These are phyloP conservation scores for Fusarium humuli DNA, from an alignment of 2,329 filamentous ascomycete species.

Conservation along the genomic window DNA sequence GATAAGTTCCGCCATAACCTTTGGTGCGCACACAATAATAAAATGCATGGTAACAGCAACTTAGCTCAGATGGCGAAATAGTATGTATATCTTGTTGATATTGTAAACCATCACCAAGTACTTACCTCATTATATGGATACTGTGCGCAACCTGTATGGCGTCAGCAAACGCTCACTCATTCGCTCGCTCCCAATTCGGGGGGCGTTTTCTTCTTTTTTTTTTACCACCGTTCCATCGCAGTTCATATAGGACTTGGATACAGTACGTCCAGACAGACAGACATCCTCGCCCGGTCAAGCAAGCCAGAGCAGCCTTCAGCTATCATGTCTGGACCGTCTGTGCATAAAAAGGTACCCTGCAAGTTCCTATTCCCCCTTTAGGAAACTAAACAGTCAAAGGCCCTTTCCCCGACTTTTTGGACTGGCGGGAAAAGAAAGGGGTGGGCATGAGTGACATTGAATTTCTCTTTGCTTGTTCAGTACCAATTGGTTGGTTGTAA, in stretches of 20 bases:
- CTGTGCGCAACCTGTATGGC: conserved; percentile 30
- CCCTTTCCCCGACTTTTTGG: conserved; percentile 19
- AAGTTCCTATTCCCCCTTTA: conserved; percentile 20
- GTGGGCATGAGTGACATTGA: conserved; percentile 14
- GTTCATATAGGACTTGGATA: neutral
- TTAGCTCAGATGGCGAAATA: conserved; percentile 37
- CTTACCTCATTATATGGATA: conserved; percentile 3
- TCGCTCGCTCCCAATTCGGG: conserved; percentile 40
- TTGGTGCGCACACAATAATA: neutral
- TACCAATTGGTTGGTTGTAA: conserved; percentile 7
- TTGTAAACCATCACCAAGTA: neutral
- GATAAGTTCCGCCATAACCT: conserved; percentile 14
- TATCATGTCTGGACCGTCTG: neutral
- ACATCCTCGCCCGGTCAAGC: conserved; percentile 3
- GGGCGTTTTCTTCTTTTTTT: neutral
- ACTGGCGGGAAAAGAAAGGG: conserved; percentile 4
- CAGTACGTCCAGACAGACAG: neutral
- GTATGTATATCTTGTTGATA: conserved; percentile 8
- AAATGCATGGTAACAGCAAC: neutral
- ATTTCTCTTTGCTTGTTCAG: neutral
- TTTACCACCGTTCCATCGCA: neutral
- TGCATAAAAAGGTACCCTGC: conserved; percentile 13
- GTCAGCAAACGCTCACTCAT: conserved; percentile 34
- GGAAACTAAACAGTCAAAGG: conserved; percentile 15
- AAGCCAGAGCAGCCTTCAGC: conserved; percentile 1